Percentiles rank a stretch among this genome's conserved stretches.
phyloP scores from a whole-genome alignment of 2,329 filamentous ascomycete species.

The Penicillium sp. region DNA sequence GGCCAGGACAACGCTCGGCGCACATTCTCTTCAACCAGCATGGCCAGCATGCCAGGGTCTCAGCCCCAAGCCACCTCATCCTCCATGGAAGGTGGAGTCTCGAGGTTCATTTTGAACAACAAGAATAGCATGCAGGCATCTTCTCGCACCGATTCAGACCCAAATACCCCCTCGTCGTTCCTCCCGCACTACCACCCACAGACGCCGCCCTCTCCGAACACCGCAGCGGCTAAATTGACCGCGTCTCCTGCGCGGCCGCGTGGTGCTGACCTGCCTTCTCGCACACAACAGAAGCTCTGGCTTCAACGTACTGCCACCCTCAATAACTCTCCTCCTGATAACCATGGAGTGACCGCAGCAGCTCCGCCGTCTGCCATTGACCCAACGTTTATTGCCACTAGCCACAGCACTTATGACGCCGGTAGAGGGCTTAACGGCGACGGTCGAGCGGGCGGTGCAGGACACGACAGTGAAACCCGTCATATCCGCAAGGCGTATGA shows the following conservation, averaged over 20 bases:
- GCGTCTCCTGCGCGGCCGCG: constrained; percentile 36
- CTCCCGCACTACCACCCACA: constrained; percentile 49
- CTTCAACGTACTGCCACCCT: constrained; percentile 46
- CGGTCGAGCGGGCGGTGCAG: constrained; percentile 25
- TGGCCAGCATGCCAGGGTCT: constrained; percentile 30
- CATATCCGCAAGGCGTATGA: constrained; percentile 46
- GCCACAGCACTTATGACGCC: constrained; percentile 31
- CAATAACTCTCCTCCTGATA: constrained; percentile 45
- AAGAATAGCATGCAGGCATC: constrained; percentile 30
- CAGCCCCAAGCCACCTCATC: constrained; percentile 43
- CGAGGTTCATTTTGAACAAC: constrained; percentile 43
- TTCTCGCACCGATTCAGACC: constrained; percentile 44
- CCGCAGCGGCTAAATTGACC: constrained; percentile 25
- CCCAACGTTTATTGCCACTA: constrained; percentile 31
- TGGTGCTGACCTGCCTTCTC: constrained; percentile 42
- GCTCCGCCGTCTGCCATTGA: constrained; percentile 38
- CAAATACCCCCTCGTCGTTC: constrained; percentile 48
- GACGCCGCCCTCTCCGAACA: constrained; percentile 43
- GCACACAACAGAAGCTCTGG: constrained; percentile 50
- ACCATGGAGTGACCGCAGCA: constrained; percentile 33
- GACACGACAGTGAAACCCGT: constrained; percentile 39
- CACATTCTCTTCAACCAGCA: constrained; percentile 31
- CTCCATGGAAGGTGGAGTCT: constrained; percentile 49
- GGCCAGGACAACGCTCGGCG: constrained; percentile 33
- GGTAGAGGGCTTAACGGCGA: constrained; percentile 31